Evolutionary conservation across 2,329 filamentous ascomycete species (phyloP).

Genomic region (Cordyceps sp.): DNA sequence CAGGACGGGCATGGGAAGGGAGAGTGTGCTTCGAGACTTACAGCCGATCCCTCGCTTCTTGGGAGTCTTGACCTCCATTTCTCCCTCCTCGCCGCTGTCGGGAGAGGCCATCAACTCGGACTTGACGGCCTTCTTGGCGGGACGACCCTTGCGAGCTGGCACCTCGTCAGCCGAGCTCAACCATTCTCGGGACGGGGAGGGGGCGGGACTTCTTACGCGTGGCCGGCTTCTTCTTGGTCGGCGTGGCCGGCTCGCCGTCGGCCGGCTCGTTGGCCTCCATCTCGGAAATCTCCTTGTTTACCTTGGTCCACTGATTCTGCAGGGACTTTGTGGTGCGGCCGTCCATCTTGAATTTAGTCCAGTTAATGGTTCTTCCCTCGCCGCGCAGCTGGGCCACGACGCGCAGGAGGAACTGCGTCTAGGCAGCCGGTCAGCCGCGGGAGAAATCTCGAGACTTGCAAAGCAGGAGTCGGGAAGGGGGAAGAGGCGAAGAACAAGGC

Average conservation of each 20-base stretch:
- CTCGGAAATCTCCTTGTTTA: conserved; percentile 18
- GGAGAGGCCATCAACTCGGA: not conserved
- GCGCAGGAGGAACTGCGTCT: conserved; percentile 19
- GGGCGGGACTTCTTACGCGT: conserved; percentile 8
- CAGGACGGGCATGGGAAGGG: too few relatives aligned
- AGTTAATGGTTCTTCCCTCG: conserved; percentile 17
- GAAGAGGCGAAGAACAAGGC: not conserved
- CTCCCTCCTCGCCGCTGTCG: not conserved
- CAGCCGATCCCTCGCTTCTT: conserved; percentile 1
- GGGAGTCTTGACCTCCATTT: not conserved
- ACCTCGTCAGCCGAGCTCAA: too few relatives aligned
- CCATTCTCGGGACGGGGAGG: too few relatives aligned
- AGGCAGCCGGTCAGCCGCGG: not conserved
- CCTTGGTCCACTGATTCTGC: conserved; percentile 18
- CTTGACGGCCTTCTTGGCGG: conserved; percentile 6
- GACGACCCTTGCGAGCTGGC: conserved; percentile 8
- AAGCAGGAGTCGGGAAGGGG: not conserved
- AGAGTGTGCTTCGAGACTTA: too few relatives aligned
- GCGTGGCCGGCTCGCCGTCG: not conserved
- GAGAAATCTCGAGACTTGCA: not conserved
- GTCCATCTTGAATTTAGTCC: conserved; percentile 17
- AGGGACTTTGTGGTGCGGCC: conserved; percentile 21
- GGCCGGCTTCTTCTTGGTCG: conserved; percentile 6
- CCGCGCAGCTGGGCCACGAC: conserved; percentile 16
- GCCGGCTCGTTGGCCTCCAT: conserved; percentile 11